phyloP scores from a whole-genome alignment of 2,329 filamentous ascomycete species.

The Pseudogymnoascus sp. region DNA sequence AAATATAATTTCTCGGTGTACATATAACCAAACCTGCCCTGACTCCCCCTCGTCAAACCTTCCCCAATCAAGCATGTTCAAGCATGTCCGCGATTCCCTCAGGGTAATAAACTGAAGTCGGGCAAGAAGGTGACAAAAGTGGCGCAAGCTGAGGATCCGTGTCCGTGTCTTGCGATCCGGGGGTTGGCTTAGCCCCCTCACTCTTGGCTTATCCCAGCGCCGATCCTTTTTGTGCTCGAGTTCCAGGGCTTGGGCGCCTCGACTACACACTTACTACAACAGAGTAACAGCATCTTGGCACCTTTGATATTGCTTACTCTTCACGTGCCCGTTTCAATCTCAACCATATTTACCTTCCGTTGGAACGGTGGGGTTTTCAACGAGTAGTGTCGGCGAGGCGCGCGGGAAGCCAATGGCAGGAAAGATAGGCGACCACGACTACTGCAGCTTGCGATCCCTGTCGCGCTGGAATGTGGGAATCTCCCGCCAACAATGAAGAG shows the following conservation, averaged over 20 bases:
- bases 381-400: background rate
- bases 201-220: background rate
- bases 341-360: background rate
- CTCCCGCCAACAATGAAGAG: background rate
- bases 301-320: background rate
- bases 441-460: constrained; percentile 7
- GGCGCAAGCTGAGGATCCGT: constrained; percentile 6
- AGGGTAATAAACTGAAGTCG: background rate
- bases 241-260: background rate
- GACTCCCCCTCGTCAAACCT: background rate
- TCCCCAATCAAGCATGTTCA: background rate
- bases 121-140: constrained; percentile 5
- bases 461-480: constrained; percentile 8
- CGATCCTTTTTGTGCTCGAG: constrained; percentile 1
- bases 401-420: constrained; percentile 4
- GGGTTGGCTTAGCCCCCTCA: background rate
- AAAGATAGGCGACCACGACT: background rate
- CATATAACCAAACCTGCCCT: background rate
- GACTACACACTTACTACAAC: too few species aligned
- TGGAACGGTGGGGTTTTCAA: background rate
- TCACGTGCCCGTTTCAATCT: background rate
- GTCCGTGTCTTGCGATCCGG: background rate
- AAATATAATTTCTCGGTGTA: constrained; percentile 1
- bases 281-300: background rate
- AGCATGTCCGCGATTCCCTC: background rate